Conservation (phyloP, 2,329 filamentous ascomycete species). For the Trichophyton verrucosum region DNA sequence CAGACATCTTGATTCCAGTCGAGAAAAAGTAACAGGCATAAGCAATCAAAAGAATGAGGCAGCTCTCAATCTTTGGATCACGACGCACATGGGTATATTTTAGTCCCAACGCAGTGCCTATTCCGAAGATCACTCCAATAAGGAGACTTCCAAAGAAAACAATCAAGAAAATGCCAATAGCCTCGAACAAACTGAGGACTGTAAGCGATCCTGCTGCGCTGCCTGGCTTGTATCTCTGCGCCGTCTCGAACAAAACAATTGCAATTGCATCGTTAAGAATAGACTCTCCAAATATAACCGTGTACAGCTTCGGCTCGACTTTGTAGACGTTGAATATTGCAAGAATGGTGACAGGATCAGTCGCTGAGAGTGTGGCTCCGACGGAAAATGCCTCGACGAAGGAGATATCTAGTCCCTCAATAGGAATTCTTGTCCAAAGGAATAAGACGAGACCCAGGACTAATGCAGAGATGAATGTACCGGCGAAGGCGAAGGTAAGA, state of each 20-base stretch:
- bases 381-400: slow-evolving; percentile 96
- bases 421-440: slow-evolving; percentile 74
- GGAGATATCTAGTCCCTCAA: slow-evolving; percentile 72
- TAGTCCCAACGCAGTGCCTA: slow-evolving; percentile 72
- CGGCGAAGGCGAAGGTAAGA: slow-evolving; percentile 91
- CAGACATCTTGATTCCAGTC: slow-evolving; percentile 89
- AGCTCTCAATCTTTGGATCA: slow-evolving; percentile 94
- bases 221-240: slow-evolving; percentile 77
- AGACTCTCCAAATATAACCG: slow-evolving; percentile 95
- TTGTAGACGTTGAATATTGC: slow-evolving; percentile 99
- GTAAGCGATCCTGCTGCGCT: slow-evolving; percentile 57
- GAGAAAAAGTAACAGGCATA: slow-evolving; percentile 98
- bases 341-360: slow-evolving; percentile 91
- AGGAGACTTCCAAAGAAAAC: slow-evolving; percentile 91
- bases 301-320: slow-evolving; percentile 96
- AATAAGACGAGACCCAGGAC: slow-evolving; percentile 81
- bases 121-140: slow-evolving; percentile 77
- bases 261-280: slow-evolving; percentile 97
- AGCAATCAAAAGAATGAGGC: slow-evolving; percentile 80
- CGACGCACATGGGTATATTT: slow-evolving; percentile 91
- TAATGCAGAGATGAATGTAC: slow-evolving; percentile 93
- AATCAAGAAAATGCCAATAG: slow-evolving; percentile 83
- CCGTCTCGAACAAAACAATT: slow-evolving; percentile 96
- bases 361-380: slow-evolving; percentile 89
- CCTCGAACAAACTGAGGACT: slow-evolving; percentile 74